A percentile compares a stretch with the other conserved stretches of the same genome.
These are phyloP conservation scores for Morella rubra DNA, from an alignment of 306 rosid genomes.

Conservation along the genomic window DNA sequence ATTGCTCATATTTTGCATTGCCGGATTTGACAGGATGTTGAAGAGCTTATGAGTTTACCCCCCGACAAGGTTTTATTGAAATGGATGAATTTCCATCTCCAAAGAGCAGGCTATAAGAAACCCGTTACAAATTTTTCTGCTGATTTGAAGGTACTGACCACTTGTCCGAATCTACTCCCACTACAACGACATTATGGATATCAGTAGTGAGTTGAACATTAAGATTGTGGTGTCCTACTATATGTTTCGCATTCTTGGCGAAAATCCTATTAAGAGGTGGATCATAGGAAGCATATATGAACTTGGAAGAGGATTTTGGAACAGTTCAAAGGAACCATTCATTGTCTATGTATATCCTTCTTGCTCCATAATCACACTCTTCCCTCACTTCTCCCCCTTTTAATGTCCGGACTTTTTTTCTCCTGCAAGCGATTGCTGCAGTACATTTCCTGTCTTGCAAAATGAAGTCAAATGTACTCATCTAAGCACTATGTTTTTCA, in stretches of 20 bases:
- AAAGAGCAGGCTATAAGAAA: slow-evolving; percentile 83
- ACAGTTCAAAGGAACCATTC: not conserved
- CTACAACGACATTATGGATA: not conserved
- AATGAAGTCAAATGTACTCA: slow-evolving; percentile 22
- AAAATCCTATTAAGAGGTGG: too few species aligned
- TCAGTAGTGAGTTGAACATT: not conserved
- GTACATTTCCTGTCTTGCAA: slow-evolving; percentile 3
- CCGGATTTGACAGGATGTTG: slow-evolving; percentile 67
- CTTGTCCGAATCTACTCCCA: not conserved
- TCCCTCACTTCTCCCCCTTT: not conserved
- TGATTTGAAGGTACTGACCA: slow-evolving; percentile 73
- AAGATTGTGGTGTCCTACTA: not conserved
- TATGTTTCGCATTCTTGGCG: not conserved
- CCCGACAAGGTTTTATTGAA: slow-evolving; percentile 88
- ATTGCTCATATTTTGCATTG: slow-evolving; percentile 19
- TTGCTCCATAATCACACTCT: not conserved
- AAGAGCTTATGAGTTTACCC: slow-evolving; percentile 88
- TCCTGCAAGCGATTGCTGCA: not conserved
- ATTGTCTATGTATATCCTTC: not conserved
- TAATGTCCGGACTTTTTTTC: not conserved
- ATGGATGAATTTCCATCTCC: slow-evolving; percentile 98
- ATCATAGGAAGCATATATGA: not conserved
- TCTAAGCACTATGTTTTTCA: slow-evolving; percentile 8
- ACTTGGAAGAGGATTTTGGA: not conserved
- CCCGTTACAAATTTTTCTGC: slow-evolving; percentile 75